phyloP scores from a whole-genome alignment of 345 rosid species.

The Angophora floribunda region DNA sequence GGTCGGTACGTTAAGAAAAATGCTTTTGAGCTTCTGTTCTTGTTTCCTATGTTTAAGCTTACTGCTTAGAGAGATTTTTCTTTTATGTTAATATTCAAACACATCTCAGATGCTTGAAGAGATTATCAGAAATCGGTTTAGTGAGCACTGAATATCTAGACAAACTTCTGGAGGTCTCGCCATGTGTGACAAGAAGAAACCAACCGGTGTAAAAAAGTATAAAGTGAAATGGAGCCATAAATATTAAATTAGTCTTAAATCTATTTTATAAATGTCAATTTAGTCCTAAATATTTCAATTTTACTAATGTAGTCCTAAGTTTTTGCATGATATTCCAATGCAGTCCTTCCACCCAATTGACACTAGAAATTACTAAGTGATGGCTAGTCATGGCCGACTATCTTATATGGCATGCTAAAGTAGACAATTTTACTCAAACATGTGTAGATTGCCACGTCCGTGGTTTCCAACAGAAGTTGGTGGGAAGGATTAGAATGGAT shows the following conservation, averaged over 20 bases:
- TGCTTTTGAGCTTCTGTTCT: neutral
- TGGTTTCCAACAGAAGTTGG: neutral
- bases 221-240: neutral
- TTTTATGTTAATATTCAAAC: neutral
- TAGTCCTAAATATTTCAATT: neutral
- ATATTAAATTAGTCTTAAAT: neutral
- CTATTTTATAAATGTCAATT: neutral
- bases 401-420: neutral
- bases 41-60: neutral
- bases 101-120: neutral
- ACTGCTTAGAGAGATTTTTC: neutral
- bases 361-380: rapidly evolving
- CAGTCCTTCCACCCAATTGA: neutral
- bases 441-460: neutral
- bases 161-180: neutral
- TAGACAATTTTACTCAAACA: neutral
- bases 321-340: neutral
- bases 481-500: neutral
- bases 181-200: neutral
- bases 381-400: neutral
- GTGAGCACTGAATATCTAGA: neutral
- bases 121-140: neutral
- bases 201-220: neutral
- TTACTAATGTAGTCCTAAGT: neutral
- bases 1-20: neutral